Evolutionary conservation across 305 asterid genomes (phyloP).

Genomic region (Fraxinus greggii): DNA sequence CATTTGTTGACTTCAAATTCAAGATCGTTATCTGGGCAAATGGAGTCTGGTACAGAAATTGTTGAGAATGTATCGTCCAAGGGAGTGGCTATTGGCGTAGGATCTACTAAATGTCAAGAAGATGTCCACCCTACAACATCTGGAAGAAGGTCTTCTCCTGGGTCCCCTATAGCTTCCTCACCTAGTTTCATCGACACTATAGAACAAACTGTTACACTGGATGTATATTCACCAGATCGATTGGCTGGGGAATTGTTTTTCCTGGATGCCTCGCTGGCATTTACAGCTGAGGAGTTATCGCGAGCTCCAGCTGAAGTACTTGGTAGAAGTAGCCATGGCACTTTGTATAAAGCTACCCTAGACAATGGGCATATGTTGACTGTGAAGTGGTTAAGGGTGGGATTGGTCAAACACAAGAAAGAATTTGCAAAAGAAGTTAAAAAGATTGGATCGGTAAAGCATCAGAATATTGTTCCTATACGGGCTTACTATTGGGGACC

Average conservation of each 20-base stretch:
- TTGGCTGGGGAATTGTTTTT: slow-evolving; percentile 84
- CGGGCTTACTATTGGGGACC: slow-evolving; percentile 97
- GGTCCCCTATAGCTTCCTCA: slow-evolving; percentile 67
- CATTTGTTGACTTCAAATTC: slow-evolving; percentile 76
- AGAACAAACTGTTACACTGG: slow-evolving; percentile 60
- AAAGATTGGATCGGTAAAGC: slow-evolving; percentile 76
- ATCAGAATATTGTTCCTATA: slow-evolving; percentile 56
- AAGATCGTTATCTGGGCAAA: slow-evolving; percentile 60
- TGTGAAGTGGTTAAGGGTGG: slow-evolving; percentile 95
- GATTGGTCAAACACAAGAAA: slow-evolving; percentile 85
- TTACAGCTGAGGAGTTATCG: slow-evolving; percentile 88
- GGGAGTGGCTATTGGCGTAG: slow-evolving; percentile 39
- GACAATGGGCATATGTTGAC: slow-evolving; percentile 75
- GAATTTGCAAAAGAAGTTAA: slow-evolving; percentile 83
- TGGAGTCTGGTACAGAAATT: slow-evolving; percentile 60
- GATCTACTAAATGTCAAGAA: slow-evolving; percentile 23
- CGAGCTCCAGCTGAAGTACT: slow-evolving; percentile 98
- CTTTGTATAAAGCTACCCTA: slow-evolving; percentile 83
- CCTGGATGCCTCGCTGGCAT: slow-evolving; percentile 61
- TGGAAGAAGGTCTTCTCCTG: slow-evolving; percentile 75
- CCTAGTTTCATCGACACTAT: slow-evolving; percentile 57
- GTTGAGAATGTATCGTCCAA: slow-evolving; percentile 50
- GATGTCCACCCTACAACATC: slow-evolving; percentile 57
- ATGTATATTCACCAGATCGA: slow-evolving; percentile 86
- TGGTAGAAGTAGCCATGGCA: slow-evolving; percentile 97